A percentile compares a stretch with the other conserved stretches of the same genome.
Evolutionary conservation across 495 filamentous ascomycete genomes (phyloP).

Genomic region (Xylaria palmicola): DNA sequence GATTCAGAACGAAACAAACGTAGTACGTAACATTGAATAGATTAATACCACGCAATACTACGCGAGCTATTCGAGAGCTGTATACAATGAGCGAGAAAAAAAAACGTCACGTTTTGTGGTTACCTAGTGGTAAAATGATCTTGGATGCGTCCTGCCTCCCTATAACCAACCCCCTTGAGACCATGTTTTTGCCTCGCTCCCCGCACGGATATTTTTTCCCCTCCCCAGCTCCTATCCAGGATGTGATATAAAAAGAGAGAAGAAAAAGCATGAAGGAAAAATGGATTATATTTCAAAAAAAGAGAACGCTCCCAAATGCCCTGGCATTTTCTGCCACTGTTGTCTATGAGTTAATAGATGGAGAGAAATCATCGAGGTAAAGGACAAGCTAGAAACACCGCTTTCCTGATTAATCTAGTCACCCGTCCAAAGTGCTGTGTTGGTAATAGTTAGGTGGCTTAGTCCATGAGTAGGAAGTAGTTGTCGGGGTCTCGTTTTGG

Average conservation of each 20-base stretch:
- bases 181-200: not conserved
- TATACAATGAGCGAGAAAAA: conserved; percentile 10
- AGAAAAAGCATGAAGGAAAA: no score
- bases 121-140: not conserved
- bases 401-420: conserved; percentile 9
- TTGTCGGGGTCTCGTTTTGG: not conserved
- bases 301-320: not conserved
- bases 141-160: not conserved
- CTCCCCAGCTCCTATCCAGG: conserved; percentile 1
- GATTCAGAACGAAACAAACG: no score
- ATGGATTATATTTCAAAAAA: no score
- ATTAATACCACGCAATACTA: conserved; percentile 7
- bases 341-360: conserved; percentile 4
- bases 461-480: not conserved
- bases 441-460: not conserved
- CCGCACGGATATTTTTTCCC: not conserved
- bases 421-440: not conserved
- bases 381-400: not conserved
- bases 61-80: not conserved
- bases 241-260: no score
- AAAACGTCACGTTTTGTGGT: no score
- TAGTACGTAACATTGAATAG: no score
- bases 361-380: not conserved
- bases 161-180: not conserved
- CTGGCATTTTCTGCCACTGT: not conserved